phyloP scores from a whole-genome alignment of 164 flowering plant genomes.

The Aristolochia californica region DNA sequence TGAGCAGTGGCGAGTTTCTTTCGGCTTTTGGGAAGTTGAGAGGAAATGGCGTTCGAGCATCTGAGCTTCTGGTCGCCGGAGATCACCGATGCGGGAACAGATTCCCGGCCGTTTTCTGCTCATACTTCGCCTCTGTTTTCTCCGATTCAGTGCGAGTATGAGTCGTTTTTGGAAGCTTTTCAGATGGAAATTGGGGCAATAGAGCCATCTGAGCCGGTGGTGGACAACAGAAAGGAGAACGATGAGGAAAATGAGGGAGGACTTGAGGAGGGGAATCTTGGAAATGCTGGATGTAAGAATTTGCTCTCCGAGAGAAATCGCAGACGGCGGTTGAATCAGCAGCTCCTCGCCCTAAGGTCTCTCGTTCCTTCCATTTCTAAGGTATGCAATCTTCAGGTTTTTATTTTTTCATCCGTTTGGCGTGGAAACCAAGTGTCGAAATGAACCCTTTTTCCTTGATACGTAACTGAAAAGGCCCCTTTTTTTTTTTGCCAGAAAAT shows the following conservation, averaged over 20 bases:
- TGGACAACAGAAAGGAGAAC: neutral
- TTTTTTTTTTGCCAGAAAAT: no score
- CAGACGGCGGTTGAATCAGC: neutral
- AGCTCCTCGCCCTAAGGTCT: neutral
- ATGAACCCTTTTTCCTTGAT: no score
- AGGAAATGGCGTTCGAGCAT: neutral
- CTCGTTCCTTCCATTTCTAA: neutral
- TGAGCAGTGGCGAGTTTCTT: no score
- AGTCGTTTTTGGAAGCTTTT: neutral
- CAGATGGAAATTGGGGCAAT: no score
- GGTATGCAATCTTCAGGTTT: no score
- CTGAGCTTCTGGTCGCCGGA: conserved; percentile 1
- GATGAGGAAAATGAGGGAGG: neutral
- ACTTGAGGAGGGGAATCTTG: neutral
- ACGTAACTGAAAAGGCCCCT: no score
- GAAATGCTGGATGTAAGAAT: neutral
- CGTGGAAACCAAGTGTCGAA: no score
- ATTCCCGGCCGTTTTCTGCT: neutral
- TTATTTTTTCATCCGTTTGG: no score
- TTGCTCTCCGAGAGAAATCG: neutral
- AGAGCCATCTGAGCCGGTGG: neutral
- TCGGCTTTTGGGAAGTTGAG: no score
- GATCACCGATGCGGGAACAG: neutral
- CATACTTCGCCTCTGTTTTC: neutral
- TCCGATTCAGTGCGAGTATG: conserved; percentile 3